Base-by-base conservation (phyloP, 495 filamentous ascomycete genomes). In the Lasiosphaeris hirsuta region DNA sequence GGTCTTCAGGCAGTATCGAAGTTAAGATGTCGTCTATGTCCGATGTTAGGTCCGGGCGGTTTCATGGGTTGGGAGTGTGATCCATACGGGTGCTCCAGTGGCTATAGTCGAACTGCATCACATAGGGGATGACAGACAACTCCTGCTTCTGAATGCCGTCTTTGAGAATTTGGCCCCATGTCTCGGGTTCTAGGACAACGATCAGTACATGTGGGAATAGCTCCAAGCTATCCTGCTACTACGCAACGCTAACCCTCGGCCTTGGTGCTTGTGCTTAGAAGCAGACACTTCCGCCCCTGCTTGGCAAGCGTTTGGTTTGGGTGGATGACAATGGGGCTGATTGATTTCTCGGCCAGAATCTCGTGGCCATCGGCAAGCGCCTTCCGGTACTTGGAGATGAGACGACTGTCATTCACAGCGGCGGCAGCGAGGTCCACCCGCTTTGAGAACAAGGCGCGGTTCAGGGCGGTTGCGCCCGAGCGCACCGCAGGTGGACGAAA, bases 401-500 rank as follows among this genome's bases (percentile, higher is more conserved):
- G 79, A 39, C 81, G 85, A 35, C 73, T 75, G 60, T 96, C 85
- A 57, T 81, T 80, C 15, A 99, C 72, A 38, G 84, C 80, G 9
- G 92, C 94, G n/a, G 92, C 92, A 13, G 90, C 79, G 18, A 92
- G 69, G 13, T 86, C 82, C 39, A 96, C 65, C 0, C 76, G 86
- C 65, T 86, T 92, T 34, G 79, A 73, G 74, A 97, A 97, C 63
- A 92, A 86, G 13, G 87, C 78, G 33, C 90, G 84, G 74, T 98
- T 93, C 23, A 98, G 84, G 14, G 87, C 84, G 40, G 65, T 71
- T n/a, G 73, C 65, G 44, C 75, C 77, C 13, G 72, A 66, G 64
- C 90, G 90, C 66, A 92, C 86, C 38, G 92, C 74, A 19, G 93
- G 95, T 9, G 92, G 90, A 40, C 86, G 84, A 72, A 96, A 88